Evolutionary conservation across 2,329 filamentous ascomycete species (phyloP), one percentile per base, ranked within the genome.

Genomic region (Hortaea werneckii): DNA sequence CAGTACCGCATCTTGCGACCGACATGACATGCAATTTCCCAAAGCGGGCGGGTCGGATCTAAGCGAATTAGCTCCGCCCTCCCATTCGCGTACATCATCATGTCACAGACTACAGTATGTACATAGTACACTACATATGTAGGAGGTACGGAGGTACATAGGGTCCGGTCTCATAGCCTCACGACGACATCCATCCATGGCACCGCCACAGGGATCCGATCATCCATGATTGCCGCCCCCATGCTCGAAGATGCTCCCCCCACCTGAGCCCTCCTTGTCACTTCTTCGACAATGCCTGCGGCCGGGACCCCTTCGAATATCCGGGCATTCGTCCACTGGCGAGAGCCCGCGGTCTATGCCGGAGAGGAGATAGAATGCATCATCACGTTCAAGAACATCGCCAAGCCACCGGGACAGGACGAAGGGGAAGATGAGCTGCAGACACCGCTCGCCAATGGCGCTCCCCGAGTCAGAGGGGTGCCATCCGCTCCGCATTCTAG

Each of bases 361-460:
- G 92, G 92, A 67, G 92, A 98, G 73, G 85, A 95, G 62, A 79
- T 96, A 61, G 86, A 89, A 70, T 96, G 92, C 69, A 88, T 83
- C 55, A 94, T 98, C 65, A 95, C 87, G 42, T 98, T 98, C 71
- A 90, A 85, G 69, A 98, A 98, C 65, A 77, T 89, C 42, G 72
- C 76, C 29, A 65, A 60, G 52, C 75, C 79, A n/a, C 53, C 60
- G 20, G 58, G 61, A n/a, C 52, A 48, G 54, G 59, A 51, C 59
- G 58, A 44, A 56, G 58, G 39, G 49, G 50, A 43, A 56, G n/a
- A n/a, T n/a, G 45, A 50, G 40, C 39, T 43, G 37, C 43, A 48
- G 9, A 48, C 46, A 45, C 42, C 57, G 2, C 58, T 58, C 42
- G 55, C 58, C 40, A 67, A 67, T 55, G 63, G 66, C 50, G 41